Conservation (phyloP, 1,284 basidiomycete species). For the Papiliotrema flavescens region DNA sequence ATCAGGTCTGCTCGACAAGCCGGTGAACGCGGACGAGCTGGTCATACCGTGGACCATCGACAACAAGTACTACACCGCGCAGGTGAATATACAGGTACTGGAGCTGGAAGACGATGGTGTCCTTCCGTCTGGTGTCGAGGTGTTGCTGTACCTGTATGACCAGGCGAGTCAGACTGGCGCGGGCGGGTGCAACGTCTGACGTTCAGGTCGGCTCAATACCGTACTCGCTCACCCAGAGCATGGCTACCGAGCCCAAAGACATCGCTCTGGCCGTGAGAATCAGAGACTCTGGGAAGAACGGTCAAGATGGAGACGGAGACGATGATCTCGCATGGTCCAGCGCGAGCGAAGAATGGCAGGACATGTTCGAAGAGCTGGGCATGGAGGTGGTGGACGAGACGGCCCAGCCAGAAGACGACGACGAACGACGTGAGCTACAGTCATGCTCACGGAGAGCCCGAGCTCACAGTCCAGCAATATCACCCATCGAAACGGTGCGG, state of each 20-base stretch:
- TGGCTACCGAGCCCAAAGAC: slow-evolving; percentile 33
- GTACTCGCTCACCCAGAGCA: slow-evolving; percentile 19
- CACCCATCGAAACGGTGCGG: slow-evolving; percentile 31
- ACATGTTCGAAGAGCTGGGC: slow-evolving; percentile 37
- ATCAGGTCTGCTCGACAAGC: background rate
- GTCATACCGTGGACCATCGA: slow-evolving; percentile 67
- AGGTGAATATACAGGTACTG: slow-evolving; percentile 62
- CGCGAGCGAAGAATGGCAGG: slow-evolving; percentile 12
- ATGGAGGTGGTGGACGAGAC: slow-evolving; percentile 41
- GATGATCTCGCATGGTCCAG: background rate
- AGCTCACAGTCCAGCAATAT: slow-evolving; percentile 24
- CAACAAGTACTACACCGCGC: slow-evolving; percentile 80
- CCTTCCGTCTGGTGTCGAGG: slow-evolving; percentile 5
- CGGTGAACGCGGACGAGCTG: background rate
- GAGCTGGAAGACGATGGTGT: slow-evolving; percentile 15
- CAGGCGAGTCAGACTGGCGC: background rate
- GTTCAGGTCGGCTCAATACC: slow-evolving; percentile 23
- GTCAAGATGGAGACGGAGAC: background rate
- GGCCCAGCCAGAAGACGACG: slow-evolving; percentile 32
- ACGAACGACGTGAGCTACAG: slow-evolving; percentile 38
- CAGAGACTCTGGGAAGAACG: background rate
- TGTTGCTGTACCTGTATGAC: slow-evolving; percentile 25
- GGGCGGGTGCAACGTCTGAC: background rate
- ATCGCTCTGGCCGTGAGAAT: slow-evolving; percentile 34
- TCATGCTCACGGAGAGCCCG: background rate